These are phyloP conservation scores for Craspedostauros australis DNA, from an alignment of 108 stramenopile species.

Conservation along the genomic window DNA sequence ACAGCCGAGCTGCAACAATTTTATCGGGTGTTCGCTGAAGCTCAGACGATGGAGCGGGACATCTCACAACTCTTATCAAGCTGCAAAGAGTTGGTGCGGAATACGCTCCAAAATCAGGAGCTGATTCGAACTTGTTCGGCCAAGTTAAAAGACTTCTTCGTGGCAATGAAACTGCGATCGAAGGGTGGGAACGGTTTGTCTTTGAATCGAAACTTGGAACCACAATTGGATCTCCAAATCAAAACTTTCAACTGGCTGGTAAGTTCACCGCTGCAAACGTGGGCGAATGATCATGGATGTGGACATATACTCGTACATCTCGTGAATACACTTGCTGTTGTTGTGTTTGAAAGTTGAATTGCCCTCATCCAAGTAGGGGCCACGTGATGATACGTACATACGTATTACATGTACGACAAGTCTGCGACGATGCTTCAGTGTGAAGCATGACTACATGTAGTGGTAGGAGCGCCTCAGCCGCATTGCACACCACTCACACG, in stretches of 20 bases:
- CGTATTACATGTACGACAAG: no score
- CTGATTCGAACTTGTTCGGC: slow-evolving; percentile 31
- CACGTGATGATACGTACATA: no score
- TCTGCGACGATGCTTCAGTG: no score
- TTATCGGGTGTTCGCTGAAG: slow-evolving; percentile 35
- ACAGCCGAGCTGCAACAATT: slow-evolving; percentile 13
- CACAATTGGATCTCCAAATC: slow-evolving; percentile 29
- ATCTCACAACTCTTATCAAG: slow-evolving; percentile 18
- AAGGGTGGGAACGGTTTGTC: slow-evolving; percentile 18
- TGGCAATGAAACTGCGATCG: slow-evolving; percentile 26
- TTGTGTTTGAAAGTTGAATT: no score
- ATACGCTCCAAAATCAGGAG: slow-evolving; percentile 25
- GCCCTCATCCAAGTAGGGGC: no score
- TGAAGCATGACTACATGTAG: no score
- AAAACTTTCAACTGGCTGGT: slow-evolving; percentile 56
- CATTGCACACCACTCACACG: no score
- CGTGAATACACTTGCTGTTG: no score
- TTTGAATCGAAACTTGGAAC: slow-evolving; percentile 18
- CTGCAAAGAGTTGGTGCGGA: slow-evolving; percentile 35
- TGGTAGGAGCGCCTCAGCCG: no score
- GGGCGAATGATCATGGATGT: no score
- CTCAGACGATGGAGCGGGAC: slow-evolving; percentile 20
- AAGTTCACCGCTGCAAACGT: slow-evolving; percentile 13
- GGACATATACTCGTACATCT: no score
- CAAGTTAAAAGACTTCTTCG: slow-evolving; percentile 28